Evolutionary conservation across 345 rosid genomes (phyloP).

Genomic region (Syzygium jambos): DNA sequence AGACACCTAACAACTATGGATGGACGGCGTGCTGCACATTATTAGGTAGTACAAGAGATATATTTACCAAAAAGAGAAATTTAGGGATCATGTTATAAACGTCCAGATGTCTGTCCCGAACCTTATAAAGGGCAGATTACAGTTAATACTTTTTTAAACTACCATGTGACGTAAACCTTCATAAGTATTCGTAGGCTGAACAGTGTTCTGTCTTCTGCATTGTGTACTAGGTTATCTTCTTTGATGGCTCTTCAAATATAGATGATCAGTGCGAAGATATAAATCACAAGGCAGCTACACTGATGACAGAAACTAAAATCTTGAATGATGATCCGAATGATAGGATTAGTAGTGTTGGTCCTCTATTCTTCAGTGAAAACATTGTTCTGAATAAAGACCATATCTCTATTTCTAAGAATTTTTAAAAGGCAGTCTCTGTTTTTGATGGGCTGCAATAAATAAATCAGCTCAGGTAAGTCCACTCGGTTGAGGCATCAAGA

Average conservation of each 20-base stretch:
- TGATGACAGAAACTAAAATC: not conserved
- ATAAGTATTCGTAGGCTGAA: not conserved
- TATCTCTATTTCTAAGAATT: not conserved
- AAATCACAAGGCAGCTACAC: not conserved
- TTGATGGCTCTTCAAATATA: not conserved
- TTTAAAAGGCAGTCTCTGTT: not conserved
- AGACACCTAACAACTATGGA: too few relatives aligned
- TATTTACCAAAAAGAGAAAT: too few relatives aligned
- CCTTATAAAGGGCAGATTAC: too few relatives aligned
- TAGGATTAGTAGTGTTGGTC: not conserved
- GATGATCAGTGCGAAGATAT: not conserved
- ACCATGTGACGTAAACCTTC: too few relatives aligned
- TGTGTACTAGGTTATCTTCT: not conserved
- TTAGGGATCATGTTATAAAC: too few relatives aligned
- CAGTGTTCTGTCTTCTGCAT: not conserved
- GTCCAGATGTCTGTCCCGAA: too few relatives aligned
- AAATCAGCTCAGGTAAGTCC: not conserved
- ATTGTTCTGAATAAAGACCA: not conserved
- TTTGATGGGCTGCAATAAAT: not conserved
- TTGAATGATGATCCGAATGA: not conserved
- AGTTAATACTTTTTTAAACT: too few relatives aligned
- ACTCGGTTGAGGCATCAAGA: not conserved
- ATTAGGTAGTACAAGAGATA: too few relatives aligned
- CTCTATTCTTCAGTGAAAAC: not conserved
- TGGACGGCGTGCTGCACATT: too few relatives aligned